A percentile compares a stretch with the other conserved stretches of the same genome.
Evolutionary conservation across 192 early-diverging fungal genomes (phyloP).

Genomic region (Coemansia sp.): DNA sequence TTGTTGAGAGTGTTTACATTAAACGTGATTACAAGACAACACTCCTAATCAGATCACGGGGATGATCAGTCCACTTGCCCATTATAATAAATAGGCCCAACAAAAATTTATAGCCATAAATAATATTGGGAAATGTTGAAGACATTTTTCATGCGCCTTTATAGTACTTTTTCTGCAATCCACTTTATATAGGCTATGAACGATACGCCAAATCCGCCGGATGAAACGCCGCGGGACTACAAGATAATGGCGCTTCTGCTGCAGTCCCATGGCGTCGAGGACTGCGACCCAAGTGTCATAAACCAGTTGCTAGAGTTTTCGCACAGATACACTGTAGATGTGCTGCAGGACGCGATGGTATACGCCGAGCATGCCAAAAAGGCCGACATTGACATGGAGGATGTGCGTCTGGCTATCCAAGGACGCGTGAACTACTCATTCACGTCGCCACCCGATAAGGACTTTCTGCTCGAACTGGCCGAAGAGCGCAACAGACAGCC

Average conservation of each 20-base stretch:
- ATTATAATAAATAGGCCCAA: neutral
- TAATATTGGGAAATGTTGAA: neutral
- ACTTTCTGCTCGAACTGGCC: slow-evolving; percentile 79
- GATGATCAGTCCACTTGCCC: neutral
- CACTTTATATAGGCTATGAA: slow-evolving; percentile 28
- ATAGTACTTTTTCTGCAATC: neutral
- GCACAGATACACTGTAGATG: slow-evolving; percentile 87
- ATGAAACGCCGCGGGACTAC: slow-evolving; percentile 61
- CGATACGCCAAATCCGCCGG: slow-evolving; percentile 48
- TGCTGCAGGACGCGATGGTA: slow-evolving; percentile 87
- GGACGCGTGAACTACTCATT: slow-evolving; percentile 90
- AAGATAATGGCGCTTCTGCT: slow-evolving; percentile 86
- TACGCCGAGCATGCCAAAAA: slow-evolving; percentile 92
- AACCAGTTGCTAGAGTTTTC: slow-evolving; percentile 93
- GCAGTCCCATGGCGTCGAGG: slow-evolving; percentile 80
- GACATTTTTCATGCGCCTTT: neutral
- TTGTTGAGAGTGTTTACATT: slow-evolving; percentile 14
- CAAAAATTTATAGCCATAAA: neutral
- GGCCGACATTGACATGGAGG: slow-evolving; percentile 77
- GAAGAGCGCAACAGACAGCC: slow-evolving; percentile 77
- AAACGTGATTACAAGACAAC: neutral
- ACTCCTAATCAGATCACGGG: neutral
- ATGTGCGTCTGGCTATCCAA: slow-evolving; percentile 91
- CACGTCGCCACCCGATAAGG: slow-evolving; percentile 84
- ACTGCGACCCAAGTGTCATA: slow-evolving; percentile 90